Evolutionary conservation across 2,329 filamentous ascomycete species (phyloP).

Genomic region (Cladorrhinum sp.): DNA sequence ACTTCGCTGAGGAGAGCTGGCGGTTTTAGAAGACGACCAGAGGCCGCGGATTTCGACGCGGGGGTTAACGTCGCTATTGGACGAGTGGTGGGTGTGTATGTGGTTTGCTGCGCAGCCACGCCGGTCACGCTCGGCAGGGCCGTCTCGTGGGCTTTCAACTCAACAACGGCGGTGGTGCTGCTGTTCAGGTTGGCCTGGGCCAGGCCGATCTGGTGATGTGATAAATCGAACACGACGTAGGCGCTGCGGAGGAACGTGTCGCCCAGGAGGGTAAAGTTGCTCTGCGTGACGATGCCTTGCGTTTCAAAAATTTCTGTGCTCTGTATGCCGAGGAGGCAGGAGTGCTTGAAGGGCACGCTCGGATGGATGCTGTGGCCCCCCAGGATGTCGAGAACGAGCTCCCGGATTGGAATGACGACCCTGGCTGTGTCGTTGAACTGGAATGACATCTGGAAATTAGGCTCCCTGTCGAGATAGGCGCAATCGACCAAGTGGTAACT

Average conservation of each 20-base stretch:
- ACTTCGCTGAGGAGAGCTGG: background rate
- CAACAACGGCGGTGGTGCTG: constrained; percentile 43
- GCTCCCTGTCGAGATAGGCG: constrained; percentile 35
- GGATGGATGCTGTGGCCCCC: constrained; percentile 28
- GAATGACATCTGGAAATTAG: constrained; percentile 36
- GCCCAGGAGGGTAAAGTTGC: constrained; percentile 39
- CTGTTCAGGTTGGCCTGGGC: constrained; percentile 52
- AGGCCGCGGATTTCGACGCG: background rate
- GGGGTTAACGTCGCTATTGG: background rate
- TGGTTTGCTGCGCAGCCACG: constrained; percentile 37
- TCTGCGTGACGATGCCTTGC: constrained; percentile 8
- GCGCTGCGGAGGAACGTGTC: constrained; percentile 47
- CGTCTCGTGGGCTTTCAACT: constrained; percentile 40
- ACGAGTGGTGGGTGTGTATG: constrained; percentile 14
- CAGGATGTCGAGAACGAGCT: constrained; percentile 41
- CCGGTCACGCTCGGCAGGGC: constrained; percentile 44
- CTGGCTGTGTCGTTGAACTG: constrained; percentile 25
- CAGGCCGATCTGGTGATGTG: constrained; percentile 48
- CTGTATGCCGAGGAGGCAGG: constrained; percentile 56
- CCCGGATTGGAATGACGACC: constrained; percentile 34
- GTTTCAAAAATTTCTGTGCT: constrained; percentile 36
- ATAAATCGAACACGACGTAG: constrained; percentile 55
- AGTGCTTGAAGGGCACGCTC: constrained; percentile 38
- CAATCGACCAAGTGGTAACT: constrained; percentile 41
- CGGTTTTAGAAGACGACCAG: background rate